These are phyloP conservation scores for Pichia sp. DNA, from an alignment of 1,139 yeast species.

Conservation along the genomic window DNA sequence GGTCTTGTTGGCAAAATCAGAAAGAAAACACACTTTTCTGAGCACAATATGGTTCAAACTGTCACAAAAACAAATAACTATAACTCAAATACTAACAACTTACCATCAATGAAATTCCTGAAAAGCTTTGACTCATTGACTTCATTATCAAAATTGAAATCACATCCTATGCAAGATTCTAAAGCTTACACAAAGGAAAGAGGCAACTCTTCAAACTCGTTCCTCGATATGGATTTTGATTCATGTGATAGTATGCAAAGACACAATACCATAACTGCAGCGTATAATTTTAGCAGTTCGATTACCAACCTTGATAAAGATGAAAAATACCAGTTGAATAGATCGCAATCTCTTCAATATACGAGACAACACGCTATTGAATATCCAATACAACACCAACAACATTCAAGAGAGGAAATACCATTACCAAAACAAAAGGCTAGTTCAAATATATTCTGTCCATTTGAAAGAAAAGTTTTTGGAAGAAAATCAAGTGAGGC, in stretches of 20 bases:
- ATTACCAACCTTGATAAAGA: not conserved
- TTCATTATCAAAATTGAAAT: not conserved
- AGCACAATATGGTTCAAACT: slow-evolving; percentile 7
- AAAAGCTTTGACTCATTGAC: not conserved
- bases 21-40: slow-evolving; percentile 12
- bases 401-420: too few species aligned
- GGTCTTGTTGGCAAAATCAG: slow-evolving; percentile 22
- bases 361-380: not conserved
- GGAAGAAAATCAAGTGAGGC: not conserved
- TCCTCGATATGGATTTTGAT: too few species aligned
- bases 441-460: not conserved
- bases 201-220: not conserved
- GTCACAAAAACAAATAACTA: not conserved
- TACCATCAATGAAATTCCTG: not conserved
- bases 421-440: not conserved
- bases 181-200: not conserved
- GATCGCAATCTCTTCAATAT: not conserved
- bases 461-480: not conserved
- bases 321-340: not conserved
- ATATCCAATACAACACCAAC: too few species aligned
- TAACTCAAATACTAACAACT: too few species aligned
- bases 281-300: slow-evolving; percentile 6
- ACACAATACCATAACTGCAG: slow-evolving; percentile 9
- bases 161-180: not conserved
- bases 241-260: not conserved